These are phyloP conservation scores for Oryza australiensis DNA, from an alignment of 176 grass and related monocot genomes.

Conservation along the genomic window DNA sequence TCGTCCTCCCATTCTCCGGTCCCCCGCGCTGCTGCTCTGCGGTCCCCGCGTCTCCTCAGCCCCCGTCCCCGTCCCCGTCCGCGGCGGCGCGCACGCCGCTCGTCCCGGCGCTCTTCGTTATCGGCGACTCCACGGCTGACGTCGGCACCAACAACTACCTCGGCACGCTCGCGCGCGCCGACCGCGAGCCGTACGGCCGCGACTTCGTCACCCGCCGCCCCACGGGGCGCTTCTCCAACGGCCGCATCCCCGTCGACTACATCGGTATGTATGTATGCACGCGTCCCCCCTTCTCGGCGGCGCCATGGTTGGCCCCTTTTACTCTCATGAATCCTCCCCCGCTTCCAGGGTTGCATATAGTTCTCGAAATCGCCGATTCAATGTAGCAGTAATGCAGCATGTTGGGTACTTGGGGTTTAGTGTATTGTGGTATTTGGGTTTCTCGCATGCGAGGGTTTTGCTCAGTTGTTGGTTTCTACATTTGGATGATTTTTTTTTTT, in stretches of 20 bases:
- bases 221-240: conserved; percentile 86
- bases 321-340: not conserved
- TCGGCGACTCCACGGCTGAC: conserved; percentile 83
- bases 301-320: not conserved
- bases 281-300: not conserved
- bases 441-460: not conserved
- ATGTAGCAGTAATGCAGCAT: not conserved
- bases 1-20: not conserved
- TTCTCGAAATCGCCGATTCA: not conserved
- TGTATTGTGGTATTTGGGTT: not conserved
- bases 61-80: not conserved
- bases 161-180: conserved; percentile 66
- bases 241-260: conserved; percentile 82
- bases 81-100: conserved; percentile 30
- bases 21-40: not conserved
- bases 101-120: conserved; percentile 67
- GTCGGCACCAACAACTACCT: conserved; percentile 92
- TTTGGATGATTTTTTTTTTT: not conserved
- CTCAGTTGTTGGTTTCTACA: not conserved
- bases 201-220: conserved; percentile 77
- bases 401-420: not conserved
- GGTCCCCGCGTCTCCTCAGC: not conserved
- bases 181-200: conserved; percentile 61
- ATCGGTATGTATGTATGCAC: conserved; percentile 33
- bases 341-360: not conserved